Base-by-base conservation (phyloP, 129 eudicot genomes). In the Heracleum sosnowskyi region DNA sequence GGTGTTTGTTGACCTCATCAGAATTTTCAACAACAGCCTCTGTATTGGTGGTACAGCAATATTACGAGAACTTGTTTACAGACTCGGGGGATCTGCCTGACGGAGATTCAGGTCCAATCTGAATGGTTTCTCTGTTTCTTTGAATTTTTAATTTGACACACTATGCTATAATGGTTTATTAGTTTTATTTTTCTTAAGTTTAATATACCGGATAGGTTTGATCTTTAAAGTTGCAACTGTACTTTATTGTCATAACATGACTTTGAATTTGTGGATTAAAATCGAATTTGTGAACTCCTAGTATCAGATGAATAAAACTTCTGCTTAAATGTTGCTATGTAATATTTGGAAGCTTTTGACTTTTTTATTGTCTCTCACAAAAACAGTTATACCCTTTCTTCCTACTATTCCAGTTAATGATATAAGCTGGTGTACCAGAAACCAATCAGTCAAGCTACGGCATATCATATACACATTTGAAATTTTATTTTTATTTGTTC, bases 1-100 rank as follows among this genome's bases (percentile, higher is more conserved):
- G 93, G 13, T 81, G 80, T 78, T 78, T 89, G 76, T 60, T 89
- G 84, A 84, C 83, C 42, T 83, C 89, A 6, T 41, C 86, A 1
- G 85, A 55, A 11, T 81, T 82, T 40, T 78, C 87, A 24, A 88
- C 88, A 0, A 51, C 84, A 2, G 89, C 96, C 0, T 91, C 96
- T 1, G 92, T 91, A 37, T 51, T 91, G 82, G 89, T 91, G 46
- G 86, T 91, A 73, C 96, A 91, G 75, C 89, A 88, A 71, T 89
- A 89, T 15, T 81, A 76, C 36, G 77, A 81, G 1, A 83, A 82
- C 35, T 66, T 80, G 64, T 86, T 86, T 24, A 35, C 79, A 79
- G 76, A 70, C 49, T 89, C 24, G n/a, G 40, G 46, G 16, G 75
- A 78, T 63, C 60, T 62, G 24, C 80, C 60, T 28, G 62, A 78